Evolutionary conservation across 148 eudicot species (phyloP).

Genomic region (Vaccinium darrowii): DNA sequence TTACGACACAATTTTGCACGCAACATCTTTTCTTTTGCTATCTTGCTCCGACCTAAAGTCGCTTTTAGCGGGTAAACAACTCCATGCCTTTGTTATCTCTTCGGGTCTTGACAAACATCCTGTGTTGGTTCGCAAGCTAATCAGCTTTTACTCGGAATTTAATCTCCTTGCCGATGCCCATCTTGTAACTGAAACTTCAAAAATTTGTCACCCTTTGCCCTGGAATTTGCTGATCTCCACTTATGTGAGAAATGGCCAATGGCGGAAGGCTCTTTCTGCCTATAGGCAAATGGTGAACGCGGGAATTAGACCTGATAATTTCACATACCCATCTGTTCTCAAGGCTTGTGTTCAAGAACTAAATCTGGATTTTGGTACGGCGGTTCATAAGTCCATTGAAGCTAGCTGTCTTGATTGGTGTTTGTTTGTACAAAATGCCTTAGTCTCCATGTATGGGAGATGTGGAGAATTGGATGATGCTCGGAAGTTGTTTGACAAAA

Average conservation of each 20-base stretch:
- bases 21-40: constrained; percentile 51
- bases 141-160: constrained; percentile 54
- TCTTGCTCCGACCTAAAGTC: constrained; percentile 49
- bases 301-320: constrained; percentile 65
- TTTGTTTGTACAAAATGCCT: constrained; percentile 67
- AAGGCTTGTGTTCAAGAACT: constrained; percentile 74
- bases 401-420: constrained; percentile 32
- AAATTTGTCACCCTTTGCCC: constrained; percentile 45
- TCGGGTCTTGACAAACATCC: constrained; percentile 51
- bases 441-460: constrained; percentile 74
- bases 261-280: constrained; percentile 45
- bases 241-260: constrained; percentile 50
- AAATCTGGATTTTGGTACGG: constrained; percentile 55
- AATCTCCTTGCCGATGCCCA: constrained; percentile 56
- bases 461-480: constrained; percentile 73
- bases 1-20: constrained; percentile 35
- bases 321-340: constrained; percentile 70
- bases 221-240: constrained; percentile 84
- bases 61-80: constrained; percentile 57
- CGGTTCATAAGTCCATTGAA: constrained; percentile 48
- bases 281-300: constrained; percentile 54
- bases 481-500: constrained; percentile 49
- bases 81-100: constrained; percentile 53
- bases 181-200: constrained; percentile 45
- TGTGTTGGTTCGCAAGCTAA: constrained; percentile 52